Conservation (phyloP, 2,329 filamentous ascomycete genomes). For the Chrysosporium keratinophilum region DNA sequence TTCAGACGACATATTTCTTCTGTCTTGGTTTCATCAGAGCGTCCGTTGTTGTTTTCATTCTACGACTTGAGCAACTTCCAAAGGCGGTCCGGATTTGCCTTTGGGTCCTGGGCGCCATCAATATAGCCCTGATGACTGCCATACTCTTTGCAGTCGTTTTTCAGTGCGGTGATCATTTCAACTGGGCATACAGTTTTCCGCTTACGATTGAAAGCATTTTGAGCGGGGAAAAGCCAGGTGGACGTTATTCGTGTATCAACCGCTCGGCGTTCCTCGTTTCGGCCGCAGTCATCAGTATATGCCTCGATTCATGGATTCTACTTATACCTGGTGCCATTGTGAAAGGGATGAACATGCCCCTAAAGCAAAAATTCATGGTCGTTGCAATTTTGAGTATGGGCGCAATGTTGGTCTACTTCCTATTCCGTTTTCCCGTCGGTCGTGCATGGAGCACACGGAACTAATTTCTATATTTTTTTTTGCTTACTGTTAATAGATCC, state of each 20-base stretch:
- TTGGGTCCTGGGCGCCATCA: slow-evolving; percentile 20
- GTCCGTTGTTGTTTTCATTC: slow-evolving; percentile 14
- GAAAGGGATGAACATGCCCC: slow-evolving; percentile 14
- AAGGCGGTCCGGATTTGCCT: slow-evolving; percentile 8
- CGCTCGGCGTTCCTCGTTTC: slow-evolving; percentile 26
- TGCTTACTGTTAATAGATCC: not conserved
- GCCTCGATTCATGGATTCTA: slow-evolving; percentile 34
- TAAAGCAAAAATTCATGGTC: slow-evolving; percentile 11
- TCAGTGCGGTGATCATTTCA: slow-evolving; percentile 33
- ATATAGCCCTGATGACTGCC: slow-evolving; percentile 27
- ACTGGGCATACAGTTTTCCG: slow-evolving; percentile 25
- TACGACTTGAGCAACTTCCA: slow-evolving; percentile 11
- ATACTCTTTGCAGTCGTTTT: slow-evolving; percentile 34
- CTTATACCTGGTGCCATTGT: slow-evolving; percentile 13
- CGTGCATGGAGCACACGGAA: not conserved
- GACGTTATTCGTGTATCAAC: slow-evolving; percentile 25
- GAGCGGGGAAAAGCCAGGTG: not conserved
- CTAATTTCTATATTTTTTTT: not conserved
- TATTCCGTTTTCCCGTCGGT: not conserved
- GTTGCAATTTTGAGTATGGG: slow-evolving; percentile 13
- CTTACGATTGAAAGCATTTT: not conserved
- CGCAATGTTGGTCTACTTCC: slow-evolving; percentile 2
- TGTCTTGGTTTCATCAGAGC: slow-evolving; percentile 10
- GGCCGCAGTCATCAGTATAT: slow-evolving; percentile 31
- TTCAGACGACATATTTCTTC: slow-evolving; percentile 13